Percentiles rank a stretch among this genome's conserved stretches.
These are phyloP conservation scores for Trypanosoma melophagium DNA, from an alignment of 208 protist species.

Conservation along the genomic window DNA sequence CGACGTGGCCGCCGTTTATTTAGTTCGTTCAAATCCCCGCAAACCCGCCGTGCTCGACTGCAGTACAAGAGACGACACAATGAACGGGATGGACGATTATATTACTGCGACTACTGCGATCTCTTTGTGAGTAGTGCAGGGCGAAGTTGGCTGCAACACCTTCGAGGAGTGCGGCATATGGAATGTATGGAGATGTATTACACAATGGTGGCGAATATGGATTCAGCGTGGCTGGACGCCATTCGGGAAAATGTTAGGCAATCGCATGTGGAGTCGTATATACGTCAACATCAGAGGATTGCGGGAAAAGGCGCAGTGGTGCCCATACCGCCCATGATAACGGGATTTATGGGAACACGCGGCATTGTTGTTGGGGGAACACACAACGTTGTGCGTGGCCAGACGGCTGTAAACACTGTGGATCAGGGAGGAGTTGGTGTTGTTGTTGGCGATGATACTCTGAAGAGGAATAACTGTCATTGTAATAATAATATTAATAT, in stretches of 20 bases:
- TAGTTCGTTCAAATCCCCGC: constrained; percentile 48
- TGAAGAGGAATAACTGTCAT: too few relatives aligned
- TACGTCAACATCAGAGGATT: constrained; percentile 32
- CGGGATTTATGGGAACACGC: constrained; percentile 25
- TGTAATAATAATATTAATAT: background rate
- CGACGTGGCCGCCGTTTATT: constrained; percentile 26
- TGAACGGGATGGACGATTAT: constrained; percentile 70
- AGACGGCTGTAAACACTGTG: background rate
- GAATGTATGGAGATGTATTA: constrained; percentile 72
- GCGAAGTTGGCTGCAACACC: constrained; percentile 52
- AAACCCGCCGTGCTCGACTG: constrained; percentile 54
- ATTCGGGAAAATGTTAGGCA: constrained; percentile 43
- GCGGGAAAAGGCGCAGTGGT: constrained; percentile 34
- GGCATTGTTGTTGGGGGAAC: constrained; percentile 21
- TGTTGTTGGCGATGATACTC: too few relatives aligned
- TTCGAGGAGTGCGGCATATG: constrained; percentile 59
- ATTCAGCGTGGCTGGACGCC: constrained; percentile 50
- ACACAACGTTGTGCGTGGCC: background rate
- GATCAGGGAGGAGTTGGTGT: too few relatives aligned
- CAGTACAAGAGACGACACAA: constrained; percentile 82
- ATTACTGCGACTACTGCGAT: constrained; percentile 89
- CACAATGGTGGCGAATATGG: constrained; percentile 44
- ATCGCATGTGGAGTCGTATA: constrained; percentile 30
- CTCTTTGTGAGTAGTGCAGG: constrained; percentile 66
- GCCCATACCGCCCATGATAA: constrained; percentile 30